Evolutionary conservation across 345 rosid genomes (phyloP).

Genomic region (Reutealis trisperma): DNA sequence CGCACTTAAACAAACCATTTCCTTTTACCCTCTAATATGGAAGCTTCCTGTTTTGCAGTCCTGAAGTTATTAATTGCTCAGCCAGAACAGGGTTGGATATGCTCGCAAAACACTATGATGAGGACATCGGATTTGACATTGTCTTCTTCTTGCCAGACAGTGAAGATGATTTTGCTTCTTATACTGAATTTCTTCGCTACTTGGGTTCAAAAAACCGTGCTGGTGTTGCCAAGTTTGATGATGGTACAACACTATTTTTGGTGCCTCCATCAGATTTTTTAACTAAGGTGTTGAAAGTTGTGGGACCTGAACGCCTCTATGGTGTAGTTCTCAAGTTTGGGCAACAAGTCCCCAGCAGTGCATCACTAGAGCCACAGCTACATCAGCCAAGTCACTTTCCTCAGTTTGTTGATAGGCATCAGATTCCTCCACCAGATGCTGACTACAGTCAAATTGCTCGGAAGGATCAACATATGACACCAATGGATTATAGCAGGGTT

Average conservation of each 20-base stretch:
- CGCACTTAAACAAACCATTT: not conserved
- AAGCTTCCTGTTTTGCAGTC: slow-evolving; percentile 51
- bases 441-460: slow-evolving; percentile 38
- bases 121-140: slow-evolving; percentile 76
- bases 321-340: slow-evolving; percentile 92
- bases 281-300: slow-evolving; percentile 69
- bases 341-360: slow-evolving; percentile 46
- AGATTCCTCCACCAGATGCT: slow-evolving; percentile 35
- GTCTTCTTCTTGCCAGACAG: slow-evolving; percentile 94
- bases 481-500: slow-evolving; percentile 45
- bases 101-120: slow-evolving; percentile 78
- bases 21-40: not conserved
- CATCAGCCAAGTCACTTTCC: slow-evolving; percentile 40
- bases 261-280: slow-evolving; percentile 97
- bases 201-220: slow-evolving; percentile 92
- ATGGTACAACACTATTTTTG: slow-evolving; percentile 83
- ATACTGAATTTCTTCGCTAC: slow-evolving; percentile 90
- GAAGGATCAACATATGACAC: slow-evolving; percentile 43
- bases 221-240: slow-evolving; percentile 91
- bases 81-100: slow-evolving; percentile 97
- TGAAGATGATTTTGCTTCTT: slow-evolving; percentile 91
- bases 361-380: slow-evolving; percentile 38
- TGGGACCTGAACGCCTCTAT: slow-evolving; percentile 87
- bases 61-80: slow-evolving; percentile 87
- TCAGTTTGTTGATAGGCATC: slow-evolving; percentile 43